phyloP scores from a whole-genome alignment of 1,284 basidiomycete genomes.

The Tremellales sp. region DNA sequence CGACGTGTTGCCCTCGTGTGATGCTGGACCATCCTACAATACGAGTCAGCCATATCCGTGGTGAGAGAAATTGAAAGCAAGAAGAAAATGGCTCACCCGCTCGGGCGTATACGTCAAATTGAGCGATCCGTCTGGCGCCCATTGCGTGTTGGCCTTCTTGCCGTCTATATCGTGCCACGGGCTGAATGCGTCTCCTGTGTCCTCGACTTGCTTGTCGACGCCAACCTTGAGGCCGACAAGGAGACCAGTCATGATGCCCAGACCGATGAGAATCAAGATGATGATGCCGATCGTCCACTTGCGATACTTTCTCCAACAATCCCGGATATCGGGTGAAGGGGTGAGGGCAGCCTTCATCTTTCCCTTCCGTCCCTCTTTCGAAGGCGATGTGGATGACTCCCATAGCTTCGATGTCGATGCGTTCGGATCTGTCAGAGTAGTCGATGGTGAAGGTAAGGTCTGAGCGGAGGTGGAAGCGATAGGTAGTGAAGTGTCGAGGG shows the following conservation, averaged over 20 bases:
- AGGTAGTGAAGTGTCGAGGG: background rate
- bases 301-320: constrained; percentile 28
- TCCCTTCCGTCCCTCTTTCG: background rate
- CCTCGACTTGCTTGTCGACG: constrained; percentile 1
- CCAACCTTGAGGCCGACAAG: constrained; percentile 25
- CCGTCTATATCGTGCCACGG: constrained; percentile 19
- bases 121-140: constrained; percentile 12
- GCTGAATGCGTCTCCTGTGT: constrained; percentile 9
- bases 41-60: background rate
- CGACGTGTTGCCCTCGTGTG: constrained; percentile 32
- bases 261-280: constrained; percentile 17
- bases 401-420: constrained; percentile 26
- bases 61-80: background rate
- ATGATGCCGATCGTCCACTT: constrained; percentile 27
- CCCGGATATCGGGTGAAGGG: constrained; percentile 4
- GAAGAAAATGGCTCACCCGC: constrained; percentile 19
- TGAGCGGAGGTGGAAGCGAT: constrained; percentile 2
- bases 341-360: constrained; percentile 5
- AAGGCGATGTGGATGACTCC: constrained; percentile 18
- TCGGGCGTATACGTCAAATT: constrained; percentile 32
- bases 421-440: background rate
- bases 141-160: constrained; percentile 9
- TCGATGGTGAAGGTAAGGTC: constrained; percentile 3
- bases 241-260: constrained; percentile 35
- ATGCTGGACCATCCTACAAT: constrained; percentile 35